Evolutionary conservation across 2,329 filamentous ascomycete genomes (phyloP).

Genomic region (Exophiala calicioides): DNA sequence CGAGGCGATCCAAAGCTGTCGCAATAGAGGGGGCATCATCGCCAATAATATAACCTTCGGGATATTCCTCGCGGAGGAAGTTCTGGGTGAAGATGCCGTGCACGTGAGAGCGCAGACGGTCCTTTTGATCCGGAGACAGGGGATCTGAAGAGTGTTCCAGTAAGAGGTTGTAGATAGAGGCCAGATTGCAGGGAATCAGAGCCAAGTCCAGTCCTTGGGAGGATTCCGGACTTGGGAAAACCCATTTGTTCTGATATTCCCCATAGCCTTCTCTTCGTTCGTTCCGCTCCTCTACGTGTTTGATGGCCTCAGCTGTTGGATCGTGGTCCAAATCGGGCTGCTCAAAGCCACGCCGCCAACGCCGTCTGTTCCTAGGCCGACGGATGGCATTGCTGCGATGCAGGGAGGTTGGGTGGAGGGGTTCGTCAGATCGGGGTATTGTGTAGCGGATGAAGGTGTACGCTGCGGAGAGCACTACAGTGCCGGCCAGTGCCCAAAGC

Average conservation of each 20-base stretch:
- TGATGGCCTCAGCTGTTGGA: conserved; percentile 20
- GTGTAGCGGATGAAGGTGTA: conserved; percentile 20
- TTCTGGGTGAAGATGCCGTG: conserved; percentile 28
- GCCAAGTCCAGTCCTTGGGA: conserved; percentile 12
- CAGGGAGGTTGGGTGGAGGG: conserved; percentile 12
- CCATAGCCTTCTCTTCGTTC: conserved; percentile 23
- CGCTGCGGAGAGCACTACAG: conserved; percentile 20
- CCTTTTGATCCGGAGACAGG: conserved; percentile 12
- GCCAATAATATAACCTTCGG: conserved; percentile 27
- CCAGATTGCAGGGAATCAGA: conserved; percentile 22
- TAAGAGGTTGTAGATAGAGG: conserved; percentile 18
- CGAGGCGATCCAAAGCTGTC: conserved; percentile 6
- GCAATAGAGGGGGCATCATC: conserved; percentile 22
- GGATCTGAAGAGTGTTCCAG: conserved; percentile 8
- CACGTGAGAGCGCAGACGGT: conserved; percentile 22
- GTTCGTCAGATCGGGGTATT: not conserved
- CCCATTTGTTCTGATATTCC: conserved; percentile 28
- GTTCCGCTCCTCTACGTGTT: conserved; percentile 17
- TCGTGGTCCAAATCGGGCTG: conserved; percentile 20
- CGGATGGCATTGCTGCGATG: conserved; percentile 33
- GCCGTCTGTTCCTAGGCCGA: conserved; percentile 18
- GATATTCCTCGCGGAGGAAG: conserved; percentile 27
- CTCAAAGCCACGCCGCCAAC: conserved; percentile 21
- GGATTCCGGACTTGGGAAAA: conserved; percentile 15
- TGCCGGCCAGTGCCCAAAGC: conserved; percentile 21